Base-by-base conservation (phyloP, 108 stramenopile species). In the Nitzschia sp. region DNA sequence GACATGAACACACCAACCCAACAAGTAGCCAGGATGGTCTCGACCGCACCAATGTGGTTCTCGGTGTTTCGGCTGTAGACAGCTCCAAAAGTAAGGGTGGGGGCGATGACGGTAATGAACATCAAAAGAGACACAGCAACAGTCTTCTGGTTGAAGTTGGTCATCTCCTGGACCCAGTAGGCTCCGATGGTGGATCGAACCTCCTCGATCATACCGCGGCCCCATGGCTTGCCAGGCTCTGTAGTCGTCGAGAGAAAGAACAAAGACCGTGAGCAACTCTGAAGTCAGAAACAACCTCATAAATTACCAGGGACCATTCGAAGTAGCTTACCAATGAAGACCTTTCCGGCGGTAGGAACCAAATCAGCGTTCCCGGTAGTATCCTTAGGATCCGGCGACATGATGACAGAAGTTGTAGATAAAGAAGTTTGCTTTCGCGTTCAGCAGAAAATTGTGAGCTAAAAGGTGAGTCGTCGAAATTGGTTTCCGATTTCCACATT, bases 31-130 rank as follows among this genome's bases (percentile, higher is more conserved):
- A 68, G 38, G 26, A 82, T 75, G 28, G 71, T 79, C 46, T 82
- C 81, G 26, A 76, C 56, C n/a, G 75, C 68, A 4, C 91, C 91
- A 30, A 95, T 83, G 4, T 55, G 53, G 47, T 87, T 85, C 36
- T 66, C 60, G 1, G 93, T 91, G 16, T 76, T 71, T 57, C 78
- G 69, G 9, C 64, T 67, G 41, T 82, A 82, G 21, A 71, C 52
- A 21, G 80, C 80, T 28, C 80, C 75, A 17, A 63, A 27, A 27
- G 53, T 82, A n/a, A 95, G 58, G 8, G 91, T 85, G 15, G 93
- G 93, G 30, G 88, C 71, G 31, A 95, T 80, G 61, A 79, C 84
- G 56, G 93, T 80, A 58, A 92, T 86, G 78, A 81, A 95, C 1
- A 95, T 68, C 56, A 95, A 87, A 28, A 89, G 47, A 0, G 78